These are phyloP conservation scores for Aplosporella prunicola DNA, from an alignment of 2,329 filamentous ascomycete genomes.

Conservation along the genomic window DNA sequence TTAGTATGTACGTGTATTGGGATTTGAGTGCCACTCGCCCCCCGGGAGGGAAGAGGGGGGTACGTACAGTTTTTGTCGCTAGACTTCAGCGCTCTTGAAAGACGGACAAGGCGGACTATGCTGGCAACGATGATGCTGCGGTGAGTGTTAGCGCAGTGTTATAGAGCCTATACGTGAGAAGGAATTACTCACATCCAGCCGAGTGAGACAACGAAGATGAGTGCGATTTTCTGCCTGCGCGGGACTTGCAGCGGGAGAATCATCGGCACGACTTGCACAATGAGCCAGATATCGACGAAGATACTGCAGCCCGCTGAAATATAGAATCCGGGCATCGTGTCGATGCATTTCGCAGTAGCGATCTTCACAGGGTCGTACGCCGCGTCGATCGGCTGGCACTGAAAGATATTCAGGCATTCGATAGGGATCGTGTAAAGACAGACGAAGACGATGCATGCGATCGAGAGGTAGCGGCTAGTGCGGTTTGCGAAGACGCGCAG, in stretches of 20 bases:
- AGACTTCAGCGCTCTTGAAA: conserved; percentile 34
- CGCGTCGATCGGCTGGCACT: conserved; percentile 24
- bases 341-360: conserved; percentile 24
- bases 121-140: conserved; percentile 35
- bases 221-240: conserved; percentile 20
- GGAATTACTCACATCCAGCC: conserved; percentile 29
- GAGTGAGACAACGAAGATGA: conserved; percentile 23
- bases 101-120: conserved; percentile 33
- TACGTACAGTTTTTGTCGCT: conserved; percentile 31
- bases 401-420: conserved; percentile 16
- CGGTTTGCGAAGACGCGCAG: conserved; percentile 22
- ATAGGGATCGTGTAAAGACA: conserved; percentile 16
- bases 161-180: no score
- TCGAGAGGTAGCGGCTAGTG: conserved; percentile 16
- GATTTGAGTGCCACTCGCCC: no score
- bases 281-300: conserved; percentile 20
- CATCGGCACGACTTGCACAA: conserved; percentile 22
- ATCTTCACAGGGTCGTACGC: conserved; percentile 24
- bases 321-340: conserved; percentile 18
- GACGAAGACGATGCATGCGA: conserved; percentile 17
- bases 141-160: no score
- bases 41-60: no score
- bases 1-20: no score
- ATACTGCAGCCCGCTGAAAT: conserved; percentile 14
- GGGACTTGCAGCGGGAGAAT: conserved; percentile 23